Base-by-base conservation (phyloP, 2,329 filamentous ascomycete species). In the Exserohilum rostratum region DNA sequence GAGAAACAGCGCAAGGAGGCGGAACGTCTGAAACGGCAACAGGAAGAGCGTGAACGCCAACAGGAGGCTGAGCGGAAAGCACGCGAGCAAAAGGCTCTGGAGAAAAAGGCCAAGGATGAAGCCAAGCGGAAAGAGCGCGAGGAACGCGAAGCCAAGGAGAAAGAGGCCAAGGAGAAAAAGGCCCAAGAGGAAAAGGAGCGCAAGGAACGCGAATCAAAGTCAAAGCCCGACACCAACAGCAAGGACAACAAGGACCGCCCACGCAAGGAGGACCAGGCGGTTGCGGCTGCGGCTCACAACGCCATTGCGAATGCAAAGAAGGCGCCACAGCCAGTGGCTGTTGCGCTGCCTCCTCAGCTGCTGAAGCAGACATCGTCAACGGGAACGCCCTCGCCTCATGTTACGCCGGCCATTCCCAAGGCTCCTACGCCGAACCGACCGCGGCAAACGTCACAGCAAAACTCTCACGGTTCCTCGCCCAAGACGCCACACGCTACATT, bases 11-110 rank as follows among this genome's bases (percentile, higher is more conserved):
- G 87, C 51, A 96, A 92, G 74, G 93, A 98, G 71, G 88, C 89
- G 3, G 93, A 98, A 67, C 90, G 89, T 69, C 85, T 88, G 71
- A 88, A 87, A 58, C 87, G 90, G 44, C 80, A 89, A 50, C 88
- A 91, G 68, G 92, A 97, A 70, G 91, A 96, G 73, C 87, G 90
- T 61, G 91, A 96, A 66, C 87, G 88, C 62, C 90, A 96, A 68
- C 89, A 89, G 25, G 93, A 97, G 72, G 83, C 85, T 55, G 93
- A 98, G 73, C 88, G 91, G 53, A 96, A 93, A 75, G 85, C 86
- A 45, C 89, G 87, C 40, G 90, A 95, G 73, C 85, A 87, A 39
- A 91, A 90, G 69, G 90, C 92, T 59, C 85, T 85, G 35, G 90
- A 95, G 77, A 95, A 91, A 78, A 93, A 89, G 77, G 85, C 87